Base-by-base conservation (phyloP, 345 rosid genomes). In the Bruguiera gymnorhiza region DNA sequence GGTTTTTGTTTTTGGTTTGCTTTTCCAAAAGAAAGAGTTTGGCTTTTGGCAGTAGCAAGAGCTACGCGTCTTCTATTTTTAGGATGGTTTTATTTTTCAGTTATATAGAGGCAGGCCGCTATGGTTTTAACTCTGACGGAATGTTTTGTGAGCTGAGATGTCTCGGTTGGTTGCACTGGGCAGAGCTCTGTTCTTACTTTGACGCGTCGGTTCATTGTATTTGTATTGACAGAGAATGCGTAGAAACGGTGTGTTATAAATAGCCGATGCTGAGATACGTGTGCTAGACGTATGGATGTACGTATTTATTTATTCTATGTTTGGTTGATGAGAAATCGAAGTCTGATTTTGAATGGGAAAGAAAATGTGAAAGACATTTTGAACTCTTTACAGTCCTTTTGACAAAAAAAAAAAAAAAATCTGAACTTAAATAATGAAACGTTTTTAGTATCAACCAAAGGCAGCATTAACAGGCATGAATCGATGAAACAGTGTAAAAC, bases 281-380 rank as follows among this genome's bases (percentile, higher is more conserved):
- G 11, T 52, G 18, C 15, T 39, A 39, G 46, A 39, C 46, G 46
- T 39, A 39, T 10, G 13, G 8, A 8, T 8, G 43, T 10, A 9
- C 2, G 46, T 37, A 37, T 24, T 24, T 39, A 27, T 39, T 9
- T 11, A 10, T 39, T 9, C 4, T 39, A 34, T 63, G 60, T 34
- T 63, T 52, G 57, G 20, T 53, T 61, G 50, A 52, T 26, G 50
- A 59, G 60, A 60, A 62, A 70, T 52, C n/a, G 11, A 8, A 23
- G 53, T 43, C 8, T 39, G 21, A 10, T 2, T 39, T 39, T 39
- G 46, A 10, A 39, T 19, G 36, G 46, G 46, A 39, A 31, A 52
- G 29, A 62, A 52, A 26, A 34, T 50, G 43, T 21, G 53, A 24
- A 36, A 20, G 29, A 34, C 8, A 56, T 23, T 6, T 9, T 19